These are phyloP conservation scores for Colletotrichum tropicicola DNA, from an alignment of 2,329 filamentous ascomycete species.

Conservation along the genomic window DNA sequence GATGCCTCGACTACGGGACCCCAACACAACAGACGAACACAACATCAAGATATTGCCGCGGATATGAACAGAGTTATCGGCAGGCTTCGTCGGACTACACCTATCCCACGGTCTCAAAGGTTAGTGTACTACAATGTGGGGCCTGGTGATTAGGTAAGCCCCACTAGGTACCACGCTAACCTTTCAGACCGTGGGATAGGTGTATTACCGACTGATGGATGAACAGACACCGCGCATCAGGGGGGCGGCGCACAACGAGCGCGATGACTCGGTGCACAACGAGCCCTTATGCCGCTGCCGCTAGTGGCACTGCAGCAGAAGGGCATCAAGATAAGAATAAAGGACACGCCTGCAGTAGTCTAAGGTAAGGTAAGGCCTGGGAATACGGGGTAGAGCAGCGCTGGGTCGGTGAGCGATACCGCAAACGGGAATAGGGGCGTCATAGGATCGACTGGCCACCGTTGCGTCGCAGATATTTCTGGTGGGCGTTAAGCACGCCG, in stretches of 20 bases:
- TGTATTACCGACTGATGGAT: conserved; percentile 12
- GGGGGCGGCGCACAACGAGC: too few species aligned
- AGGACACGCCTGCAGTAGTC: too few species aligned
- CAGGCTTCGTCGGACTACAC: conserved; percentile 10
- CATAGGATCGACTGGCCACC: conserved; percentile 11
- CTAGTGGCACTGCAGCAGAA: background rate
- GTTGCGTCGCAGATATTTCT: conserved; percentile 18
- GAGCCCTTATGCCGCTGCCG: too few species aligned
- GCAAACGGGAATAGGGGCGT: background rate
- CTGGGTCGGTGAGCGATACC: background rate
- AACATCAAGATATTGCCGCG: background rate
- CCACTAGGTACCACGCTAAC: too few species aligned
- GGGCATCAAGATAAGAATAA: background rate
- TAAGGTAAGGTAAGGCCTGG: too few species aligned
- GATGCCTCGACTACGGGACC: background rate
- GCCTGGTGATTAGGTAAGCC: too few species aligned
- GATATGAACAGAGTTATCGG: background rate
- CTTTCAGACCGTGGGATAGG: too few species aligned
- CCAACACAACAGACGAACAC: conserved; percentile 1
- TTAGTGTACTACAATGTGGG: too few species aligned
- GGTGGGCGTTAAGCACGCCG: conserved; percentile 6
- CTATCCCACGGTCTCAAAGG: too few species aligned
- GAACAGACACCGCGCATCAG: too few species aligned
- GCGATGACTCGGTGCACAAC: background rate
- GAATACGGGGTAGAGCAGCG: background rate